Percentiles rank a stretch among this genome's conserved stretches.
phyloP scores from a whole-genome alignment of 208 protist species.

The Endotrypanum monterogeii region DNA sequence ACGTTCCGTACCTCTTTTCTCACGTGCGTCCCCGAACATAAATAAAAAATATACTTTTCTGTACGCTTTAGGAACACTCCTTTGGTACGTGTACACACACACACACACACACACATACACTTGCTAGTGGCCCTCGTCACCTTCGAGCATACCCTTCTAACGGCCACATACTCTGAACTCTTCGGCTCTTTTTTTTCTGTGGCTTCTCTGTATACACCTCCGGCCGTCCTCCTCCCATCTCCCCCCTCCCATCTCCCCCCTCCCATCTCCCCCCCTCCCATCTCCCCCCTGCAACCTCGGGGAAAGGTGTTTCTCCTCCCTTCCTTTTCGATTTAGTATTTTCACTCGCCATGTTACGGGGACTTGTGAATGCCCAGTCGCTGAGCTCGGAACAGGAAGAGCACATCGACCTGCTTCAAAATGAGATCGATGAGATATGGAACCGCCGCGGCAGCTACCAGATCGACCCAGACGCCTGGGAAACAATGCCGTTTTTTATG shows the following conservation, averaged over 20 bases:
- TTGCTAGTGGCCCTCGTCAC: neutral
- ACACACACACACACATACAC: conserved; percentile 4
- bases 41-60: neutral
- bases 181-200: neutral
- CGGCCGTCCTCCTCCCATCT: neutral
- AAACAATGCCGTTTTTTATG: conserved; percentile 91
- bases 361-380: conserved; percentile 40
- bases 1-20: neutral
- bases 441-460: conserved; percentile 83
- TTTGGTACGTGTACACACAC: too few relatives aligned
- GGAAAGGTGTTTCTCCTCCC: neutral
- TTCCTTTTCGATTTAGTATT: neutral
- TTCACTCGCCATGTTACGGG: conserved; percentile 34
- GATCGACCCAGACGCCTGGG: conserved; percentile 86
- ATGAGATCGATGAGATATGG: conserved; percentile 89
- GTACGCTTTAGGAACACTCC: neutral
- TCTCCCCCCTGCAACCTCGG: neutral
- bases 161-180: neutral
- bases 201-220: neutral
- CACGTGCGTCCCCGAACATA: neutral
- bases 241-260: neutral
- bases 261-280: neutral
- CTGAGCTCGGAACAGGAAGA: conserved; percentile 61
- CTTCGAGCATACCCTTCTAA: neutral
- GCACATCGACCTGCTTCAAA: conserved; percentile 77